These are phyloP conservation scores for Ecytonucleospora hepatopenaei DNA, from an alignment of 371 early-diverging fungal genomes.

Conservation along the genomic window DNA sequence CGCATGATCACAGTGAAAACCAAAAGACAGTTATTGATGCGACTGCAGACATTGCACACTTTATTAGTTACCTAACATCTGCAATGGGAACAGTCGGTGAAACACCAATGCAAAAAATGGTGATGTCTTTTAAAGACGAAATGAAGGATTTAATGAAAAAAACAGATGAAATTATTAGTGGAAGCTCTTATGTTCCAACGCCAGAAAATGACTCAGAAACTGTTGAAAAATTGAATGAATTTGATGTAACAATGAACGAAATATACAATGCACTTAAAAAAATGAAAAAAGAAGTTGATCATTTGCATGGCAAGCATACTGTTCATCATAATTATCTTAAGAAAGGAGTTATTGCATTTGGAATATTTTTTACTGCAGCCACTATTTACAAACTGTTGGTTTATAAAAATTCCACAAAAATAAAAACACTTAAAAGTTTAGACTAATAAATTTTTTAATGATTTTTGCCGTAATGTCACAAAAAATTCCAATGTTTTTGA, in stretches of 20 bases:
- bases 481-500: conserved; percentile 10
- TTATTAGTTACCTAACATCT: conserved; percentile 42
- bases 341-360: background rate
- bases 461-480: background rate
- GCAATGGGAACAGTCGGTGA: conserved; percentile 44
- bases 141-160: conserved; percentile 28
- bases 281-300: background rate
- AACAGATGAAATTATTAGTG: conserved; percentile 27
- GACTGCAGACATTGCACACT: conserved; percentile 45
- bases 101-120: conserved; percentile 5
- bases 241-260: conserved; percentile 20
- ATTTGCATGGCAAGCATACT: background rate
- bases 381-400: background rate
- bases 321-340: background rate
- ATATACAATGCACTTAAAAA: conserved; percentile 17
- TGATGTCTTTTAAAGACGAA: conserved; percentile 20
- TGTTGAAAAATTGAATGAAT: conserved; percentile 19
- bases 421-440: background rate
- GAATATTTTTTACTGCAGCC: background rate
- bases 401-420: background rate
- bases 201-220: background rate
- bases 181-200: conserved; percentile 18
- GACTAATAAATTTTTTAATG: background rate
- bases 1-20: background rate
- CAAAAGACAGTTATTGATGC: conserved; percentile 49